A percentile compares a stretch with the other conserved stretches of the same genome.
Evolutionary conservation across 164 flowering plant species (phyloP).

Genomic region (Berberis vulgaris): DNA sequence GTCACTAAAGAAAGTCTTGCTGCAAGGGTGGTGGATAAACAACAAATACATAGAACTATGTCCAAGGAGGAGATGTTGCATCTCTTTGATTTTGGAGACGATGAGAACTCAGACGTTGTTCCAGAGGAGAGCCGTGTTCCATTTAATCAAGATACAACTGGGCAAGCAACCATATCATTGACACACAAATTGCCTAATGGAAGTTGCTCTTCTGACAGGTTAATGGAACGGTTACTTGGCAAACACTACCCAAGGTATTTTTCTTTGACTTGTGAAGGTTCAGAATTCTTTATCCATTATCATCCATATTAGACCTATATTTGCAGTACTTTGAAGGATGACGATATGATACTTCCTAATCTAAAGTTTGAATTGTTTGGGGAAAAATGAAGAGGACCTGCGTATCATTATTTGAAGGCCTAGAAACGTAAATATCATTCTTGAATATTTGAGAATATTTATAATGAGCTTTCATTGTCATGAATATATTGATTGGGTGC

Average conservation of each 20-base stretch:
- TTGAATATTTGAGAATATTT: no score
- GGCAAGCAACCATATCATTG: slow-evolving; percentile 19
- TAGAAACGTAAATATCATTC: no score
- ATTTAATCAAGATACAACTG: slow-evolving; percentile 8
- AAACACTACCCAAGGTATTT: slow-evolving; percentile 69
- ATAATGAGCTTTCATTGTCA: no score
- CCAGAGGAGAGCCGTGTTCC: slow-evolving; percentile 26
- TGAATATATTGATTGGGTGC: no score
- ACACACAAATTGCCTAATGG: slow-evolving; percentile 36
- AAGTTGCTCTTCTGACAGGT: slow-evolving; percentile 69
- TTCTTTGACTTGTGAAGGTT: neutral
- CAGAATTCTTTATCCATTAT: no score
- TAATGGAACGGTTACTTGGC: slow-evolving; percentile 69
- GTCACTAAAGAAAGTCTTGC: slow-evolving; percentile 98
- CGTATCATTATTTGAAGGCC: no score
- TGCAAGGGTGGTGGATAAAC: slow-evolving; percentile 98
- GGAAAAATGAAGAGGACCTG: no score
- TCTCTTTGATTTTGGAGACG: slow-evolving; percentile 94
- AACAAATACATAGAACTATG: slow-evolving; percentile 88
- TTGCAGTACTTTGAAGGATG: no score
- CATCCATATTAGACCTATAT: no score
- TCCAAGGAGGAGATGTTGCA: slow-evolving; percentile 94
- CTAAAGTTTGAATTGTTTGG: no score
- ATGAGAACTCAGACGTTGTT: slow-evolving; percentile 45
- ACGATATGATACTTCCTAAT: no score